Percentiles rank a stretch among this genome's conserved stretches.
Evolutionary conservation across 2,329 filamentous ascomycete genomes (phyloP).

Genomic region (Phoma sp.): DNA sequence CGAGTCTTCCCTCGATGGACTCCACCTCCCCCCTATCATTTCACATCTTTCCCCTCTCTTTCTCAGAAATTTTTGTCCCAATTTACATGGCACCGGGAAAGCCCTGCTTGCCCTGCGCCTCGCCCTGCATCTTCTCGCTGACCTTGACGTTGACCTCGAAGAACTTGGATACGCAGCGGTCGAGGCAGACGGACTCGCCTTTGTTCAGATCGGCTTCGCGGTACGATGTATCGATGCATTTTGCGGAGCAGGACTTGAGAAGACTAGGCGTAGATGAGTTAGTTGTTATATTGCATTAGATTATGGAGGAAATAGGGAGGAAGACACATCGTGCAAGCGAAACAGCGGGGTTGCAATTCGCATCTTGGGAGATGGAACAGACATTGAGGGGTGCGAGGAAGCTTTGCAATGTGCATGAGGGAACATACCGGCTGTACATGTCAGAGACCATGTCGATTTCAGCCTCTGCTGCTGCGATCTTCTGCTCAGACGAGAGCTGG

Average conservation of each 20-base stretch:
- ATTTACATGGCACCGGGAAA: slow-evolving; percentile 33
- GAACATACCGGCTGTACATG: slow-evolving; percentile 94
- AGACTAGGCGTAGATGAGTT: slow-evolving; percentile 62
- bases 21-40: background rate
- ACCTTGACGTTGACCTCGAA: slow-evolving; percentile 99
- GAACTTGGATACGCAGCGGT: slow-evolving; percentile 97
- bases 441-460: slow-evolving; percentile 98
- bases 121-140: slow-evolving; percentile 92
- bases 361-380: too few species aligned
- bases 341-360: too few species aligned
- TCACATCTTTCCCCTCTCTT: background rate
- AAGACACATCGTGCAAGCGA: background rate
- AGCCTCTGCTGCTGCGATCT: slow-evolving; percentile 93
- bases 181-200: slow-evolving; percentile 96
- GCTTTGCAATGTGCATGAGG: background rate
- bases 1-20: too few species aligned
- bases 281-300: too few species aligned
- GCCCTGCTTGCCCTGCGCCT: slow-evolving; percentile 68
- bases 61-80: background rate
- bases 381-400: too few species aligned
- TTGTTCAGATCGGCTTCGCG: slow-evolving; percentile 98
- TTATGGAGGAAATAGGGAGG: slow-evolving; percentile 53
- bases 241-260: slow-evolving; percentile 86
- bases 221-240: slow-evolving; percentile 93
- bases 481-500: slow-evolving; percentile 93